Evolutionary conservation across 768 basidiomycete genomes (phyloP).

Genomic region (Ephemerocybe angulata): DNA sequence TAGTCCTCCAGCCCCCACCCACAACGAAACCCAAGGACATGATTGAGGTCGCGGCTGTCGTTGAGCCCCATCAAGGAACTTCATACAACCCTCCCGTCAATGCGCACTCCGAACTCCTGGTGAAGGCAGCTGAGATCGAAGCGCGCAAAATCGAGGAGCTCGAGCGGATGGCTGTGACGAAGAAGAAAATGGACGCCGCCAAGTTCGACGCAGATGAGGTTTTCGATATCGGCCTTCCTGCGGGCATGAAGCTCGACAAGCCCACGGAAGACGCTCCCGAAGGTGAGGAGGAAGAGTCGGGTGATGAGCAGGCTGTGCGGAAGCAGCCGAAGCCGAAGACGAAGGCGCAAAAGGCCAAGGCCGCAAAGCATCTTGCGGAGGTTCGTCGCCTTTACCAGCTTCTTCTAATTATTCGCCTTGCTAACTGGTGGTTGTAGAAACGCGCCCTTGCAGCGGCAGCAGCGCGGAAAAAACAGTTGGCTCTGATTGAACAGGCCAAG

Average conservation of each 20-base stretch:
- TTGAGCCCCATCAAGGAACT: slow-evolving; percentile 73
- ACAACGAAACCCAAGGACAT: slow-evolving; percentile 42
- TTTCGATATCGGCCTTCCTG: slow-evolving; percentile 35
- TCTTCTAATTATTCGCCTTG: background rate
- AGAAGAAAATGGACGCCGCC: slow-evolving; percentile 53
- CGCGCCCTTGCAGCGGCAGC: slow-evolving; percentile 57
- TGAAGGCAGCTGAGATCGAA: slow-evolving; percentile 65
- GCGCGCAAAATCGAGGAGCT: slow-evolving; percentile 51
- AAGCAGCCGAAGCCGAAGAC: slow-evolving; percentile 39
- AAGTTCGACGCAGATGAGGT: slow-evolving; percentile 28
- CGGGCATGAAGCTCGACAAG: slow-evolving; percentile 64
- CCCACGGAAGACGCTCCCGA: slow-evolving; percentile 25
- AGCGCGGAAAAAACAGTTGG: slow-evolving; percentile 56
- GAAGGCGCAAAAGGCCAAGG: slow-evolving; percentile 59
- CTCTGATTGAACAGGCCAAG: slow-evolving; percentile 55
- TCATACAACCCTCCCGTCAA: slow-evolving; percentile 85
- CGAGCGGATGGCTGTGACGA: slow-evolving; percentile 49
- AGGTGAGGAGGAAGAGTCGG: slow-evolving; percentile 33
- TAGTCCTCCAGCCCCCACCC: slow-evolving; percentile 47
- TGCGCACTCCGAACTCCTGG: slow-evolving; percentile 69
- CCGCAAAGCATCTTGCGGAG: slow-evolving; percentile 59
- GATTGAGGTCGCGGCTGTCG: slow-evolving; percentile 64
- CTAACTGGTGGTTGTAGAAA: slow-evolving; percentile 42
- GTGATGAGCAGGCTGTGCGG: slow-evolving; percentile 34
- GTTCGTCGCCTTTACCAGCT: slow-evolving; percentile 32